Evolutionary conservation across 345 rosid genomes (phyloP).

Genomic region (Populus ilicifolia): DNA sequence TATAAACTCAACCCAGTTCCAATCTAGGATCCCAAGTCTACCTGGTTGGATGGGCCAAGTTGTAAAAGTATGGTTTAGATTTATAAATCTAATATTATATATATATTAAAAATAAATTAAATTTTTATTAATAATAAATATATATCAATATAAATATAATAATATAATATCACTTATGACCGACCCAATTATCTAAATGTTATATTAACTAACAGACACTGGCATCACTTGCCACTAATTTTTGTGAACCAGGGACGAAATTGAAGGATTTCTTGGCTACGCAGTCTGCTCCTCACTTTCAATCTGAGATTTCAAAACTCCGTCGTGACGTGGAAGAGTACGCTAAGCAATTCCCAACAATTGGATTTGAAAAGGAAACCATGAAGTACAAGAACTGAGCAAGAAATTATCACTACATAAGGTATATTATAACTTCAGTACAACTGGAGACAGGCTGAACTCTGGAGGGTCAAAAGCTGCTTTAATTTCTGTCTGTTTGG

Average conservation of each 20-base stretch:
- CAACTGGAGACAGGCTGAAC: background rate
- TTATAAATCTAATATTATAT: no score
- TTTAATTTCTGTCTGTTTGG: background rate
- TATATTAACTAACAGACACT: no score
- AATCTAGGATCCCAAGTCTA: no score
- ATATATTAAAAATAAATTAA: no score
- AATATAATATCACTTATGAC: no score
- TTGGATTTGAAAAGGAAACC: conserved; percentile 88
- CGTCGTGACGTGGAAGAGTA: conserved; percentile 73
- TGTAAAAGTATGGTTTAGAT: no score
- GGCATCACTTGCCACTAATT: background rate
- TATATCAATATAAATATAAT: no score
- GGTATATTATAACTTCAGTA: conserved; percentile 1
- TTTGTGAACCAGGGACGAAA: conserved; percentile 62
- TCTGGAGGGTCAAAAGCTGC: conserved; percentile 1
- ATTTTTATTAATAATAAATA: no score
- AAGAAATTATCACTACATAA: conserved; percentile 3
- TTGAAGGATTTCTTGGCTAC: conserved; percentile 78
- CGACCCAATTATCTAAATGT: no score
- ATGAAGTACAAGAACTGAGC: conserved; percentile 94
- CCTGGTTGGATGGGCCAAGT: no score
- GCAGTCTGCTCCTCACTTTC: conserved; percentile 40
- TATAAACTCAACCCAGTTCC: no score
- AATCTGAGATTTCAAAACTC: conserved; percentile 67
- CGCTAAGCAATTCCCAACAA: conserved; percentile 94